Evolutionary conservation across 1,284 basidiomycete species (phyloP), one percentile per base, ranked within the genome.

Genomic region (Moniliophthora roreri): DNA sequence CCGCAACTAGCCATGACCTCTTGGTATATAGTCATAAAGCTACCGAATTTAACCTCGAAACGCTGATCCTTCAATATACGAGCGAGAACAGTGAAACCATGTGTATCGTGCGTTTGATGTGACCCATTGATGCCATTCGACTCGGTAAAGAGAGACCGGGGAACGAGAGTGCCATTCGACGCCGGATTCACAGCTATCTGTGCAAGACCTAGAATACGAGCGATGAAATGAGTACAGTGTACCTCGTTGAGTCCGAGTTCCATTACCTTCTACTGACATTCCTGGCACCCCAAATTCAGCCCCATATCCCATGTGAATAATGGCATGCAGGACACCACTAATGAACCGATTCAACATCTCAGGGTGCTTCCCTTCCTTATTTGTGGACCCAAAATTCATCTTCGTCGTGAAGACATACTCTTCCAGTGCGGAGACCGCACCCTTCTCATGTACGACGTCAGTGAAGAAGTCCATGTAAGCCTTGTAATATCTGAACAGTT

Each of bases 251-350:
- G 18, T 15, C 15, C 8, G 28, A 38, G 47, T 35, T 48, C 21
- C 34, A 21, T 18, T 26, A 82, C 85, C 85, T 75, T 88, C 85
- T 2, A 80, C 79, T 15, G 84, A 65, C 62, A 86, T 77, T 5
- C 86, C 87, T 2, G 74, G 75, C 15, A 87, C 61, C 6, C 77
- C 75, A 59, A 89, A 86, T 61, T 89, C 87, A 3, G 77, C 66
- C 2, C 84, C 86, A 63, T 83, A 85, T 1, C 84, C 85, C 1
- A 72, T 59, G 54, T 87, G 84, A 38, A 89, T 87, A 53, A 87
- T 62, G 0, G 86, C 84, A 55, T 89, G 87, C 0, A 87, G 44
- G n/a, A 87, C 66, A 13, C 80, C 81, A 4, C 77, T 74, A 7
- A 86, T 57, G 59, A 86, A 74, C 4, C 86, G 77, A 55, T 75